These are phyloP conservation scores for Pseudogymnoascus sp. DNA, from an alignment of 2,329 filamentous ascomycete genomes.

Conservation along the genomic window DNA sequence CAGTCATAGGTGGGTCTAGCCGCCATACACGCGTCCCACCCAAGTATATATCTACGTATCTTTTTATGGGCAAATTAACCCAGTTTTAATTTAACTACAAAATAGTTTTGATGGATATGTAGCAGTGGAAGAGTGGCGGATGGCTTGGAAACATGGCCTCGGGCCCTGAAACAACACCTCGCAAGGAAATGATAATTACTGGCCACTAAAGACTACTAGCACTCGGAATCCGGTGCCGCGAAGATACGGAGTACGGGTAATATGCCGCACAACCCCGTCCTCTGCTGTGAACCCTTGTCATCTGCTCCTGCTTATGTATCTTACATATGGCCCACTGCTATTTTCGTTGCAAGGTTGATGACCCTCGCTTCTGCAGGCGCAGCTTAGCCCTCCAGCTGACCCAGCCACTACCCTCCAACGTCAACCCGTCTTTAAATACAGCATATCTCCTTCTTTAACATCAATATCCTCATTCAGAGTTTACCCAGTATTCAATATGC, in stretches of 20 bases:
- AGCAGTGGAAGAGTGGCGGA: neutral
- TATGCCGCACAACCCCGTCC: neutral
- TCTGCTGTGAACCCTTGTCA: neutral
- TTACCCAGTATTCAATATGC: constrained; percentile 1
- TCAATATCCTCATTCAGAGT: neutral
- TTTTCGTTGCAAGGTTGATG: constrained; percentile 3
- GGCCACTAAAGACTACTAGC: neutral
- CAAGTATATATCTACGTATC: neutral
- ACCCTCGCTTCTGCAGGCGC: neutral
- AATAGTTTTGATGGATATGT: neutral
- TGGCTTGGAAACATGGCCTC: neutral
- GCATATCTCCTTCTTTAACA: neutral
- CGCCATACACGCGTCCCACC: neutral
- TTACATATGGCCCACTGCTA: neutral
- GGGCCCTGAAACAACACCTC: neutral
- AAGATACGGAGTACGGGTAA: neutral
- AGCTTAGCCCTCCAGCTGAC: constrained; percentile 6
- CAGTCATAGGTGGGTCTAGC: neutral
- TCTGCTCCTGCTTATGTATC: neutral
- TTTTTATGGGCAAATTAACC: neutral
- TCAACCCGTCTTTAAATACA: neutral
- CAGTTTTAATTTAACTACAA: neutral
- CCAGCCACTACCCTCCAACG: neutral
- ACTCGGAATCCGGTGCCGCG: neutral
- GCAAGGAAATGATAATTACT: neutral